Evolutionary conservation across 108 stramenopile genomes (phyloP), one percentile per base, ranked within the genome.

Genomic region (Skeletonema tropicum): DNA sequence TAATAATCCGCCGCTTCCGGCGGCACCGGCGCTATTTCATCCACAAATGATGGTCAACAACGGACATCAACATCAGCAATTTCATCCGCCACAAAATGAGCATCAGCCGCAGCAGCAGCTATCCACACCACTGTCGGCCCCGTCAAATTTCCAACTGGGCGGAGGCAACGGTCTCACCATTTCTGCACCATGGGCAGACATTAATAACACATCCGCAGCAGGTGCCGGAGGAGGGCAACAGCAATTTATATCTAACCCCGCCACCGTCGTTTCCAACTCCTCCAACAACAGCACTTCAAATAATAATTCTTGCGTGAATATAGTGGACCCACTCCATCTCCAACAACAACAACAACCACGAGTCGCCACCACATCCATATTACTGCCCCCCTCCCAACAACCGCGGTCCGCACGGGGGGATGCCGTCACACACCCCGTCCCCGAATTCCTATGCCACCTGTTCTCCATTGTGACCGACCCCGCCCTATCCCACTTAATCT

Each of bases 361-460:
- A 31, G 35, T 35, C 35, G 3, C 52, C 52, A 41, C 49, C 68
- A 32, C 68, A 23, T 68, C 68, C 8, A 55, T 68, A 41, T 4
- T 68, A 12, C 68, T 68, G n/a, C 68, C 68, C 15, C 46, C 42
- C 25, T 49, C 68, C 30, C 68, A 68, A 19, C 49, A 49, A 7
- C 32, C 59, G 15, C 61, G 61, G 29, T 55, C 52, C 19, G 21
- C 19, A 1, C 3, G 23, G 52, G 49, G 52, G 21, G 57, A 46
- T 41, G 45, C 74, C 6, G 52, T 66, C n/a, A 74, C 75, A 3
- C 79, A 73, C 14, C 79, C 79, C 2, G 78, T 83, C 6, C 78
- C 85, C 45, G 85, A 86, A 57, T 86, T 86, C 68, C 57, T 86
- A 1, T 83, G 79, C 62, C 85, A 86, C 32, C 83, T 86, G 12